Conservation (phyloP, 805 yeast genomes). For the Ogataea populi-albae region DNA sequence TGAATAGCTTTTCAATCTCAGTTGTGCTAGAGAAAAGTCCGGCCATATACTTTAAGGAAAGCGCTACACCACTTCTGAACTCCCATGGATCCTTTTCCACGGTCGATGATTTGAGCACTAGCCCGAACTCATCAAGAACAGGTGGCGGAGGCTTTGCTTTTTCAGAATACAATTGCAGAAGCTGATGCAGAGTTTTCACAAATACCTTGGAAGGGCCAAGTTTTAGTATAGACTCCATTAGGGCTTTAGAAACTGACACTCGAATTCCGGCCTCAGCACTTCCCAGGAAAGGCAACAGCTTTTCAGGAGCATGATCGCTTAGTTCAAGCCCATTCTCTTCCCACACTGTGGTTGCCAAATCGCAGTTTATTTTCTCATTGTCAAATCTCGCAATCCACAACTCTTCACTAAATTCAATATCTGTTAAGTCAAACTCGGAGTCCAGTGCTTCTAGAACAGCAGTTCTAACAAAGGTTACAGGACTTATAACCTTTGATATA, state of each 20-base stretch:
- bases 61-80: constrained; percentile 76
- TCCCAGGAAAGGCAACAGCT: constrained; percentile 50
- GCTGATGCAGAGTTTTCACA: constrained; percentile 39
- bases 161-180: constrained; percentile 55
- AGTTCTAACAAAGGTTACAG: constrained; percentile 69
- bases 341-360: constrained; percentile 81
- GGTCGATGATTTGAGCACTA: constrained; percentile 59
- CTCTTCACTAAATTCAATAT: constrained; percentile 43
- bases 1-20: constrained; percentile 53
- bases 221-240: constrained; percentile 53
- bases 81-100: constrained; percentile 80
- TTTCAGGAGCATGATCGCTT: constrained; percentile 40
- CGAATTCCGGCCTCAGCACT: constrained; percentile 65
- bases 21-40: constrained; percentile 39
- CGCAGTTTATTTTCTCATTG: constrained; percentile 58
- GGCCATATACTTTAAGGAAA: constrained; percentile 57
- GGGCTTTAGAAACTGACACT: constrained; percentile 66
- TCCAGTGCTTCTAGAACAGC: constrained; percentile 82
- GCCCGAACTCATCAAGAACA: constrained; percentile 73
- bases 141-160: constrained; percentile 76
- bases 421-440: constrained; percentile 68
- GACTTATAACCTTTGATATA: constrained; percentile 53
- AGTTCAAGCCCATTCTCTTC: constrained; percentile 61
- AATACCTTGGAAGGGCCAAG: constrained; percentile 19
- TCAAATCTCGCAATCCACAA: constrained; percentile 79